phyloP scores from a whole-genome alignment of 2,329 filamentous ascomycete species.

The Raffaelea deltoideospora region DNA sequence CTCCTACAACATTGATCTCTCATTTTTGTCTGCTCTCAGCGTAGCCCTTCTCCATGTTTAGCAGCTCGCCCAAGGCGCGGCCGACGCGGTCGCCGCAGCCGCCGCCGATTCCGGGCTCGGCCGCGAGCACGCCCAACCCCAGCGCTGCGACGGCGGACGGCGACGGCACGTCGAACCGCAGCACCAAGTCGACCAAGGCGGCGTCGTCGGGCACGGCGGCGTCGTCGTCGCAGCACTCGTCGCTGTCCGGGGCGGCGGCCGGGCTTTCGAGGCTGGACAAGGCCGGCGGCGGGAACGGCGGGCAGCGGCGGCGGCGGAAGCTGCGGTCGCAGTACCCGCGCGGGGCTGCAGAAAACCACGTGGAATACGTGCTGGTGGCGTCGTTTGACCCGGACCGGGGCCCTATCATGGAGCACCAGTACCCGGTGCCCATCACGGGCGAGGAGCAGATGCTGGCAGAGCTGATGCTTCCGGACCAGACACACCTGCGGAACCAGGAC shows the following conservation, averaged over 20 bases:
- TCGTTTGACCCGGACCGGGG: constrained; percentile 95
- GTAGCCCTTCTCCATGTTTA: constrained; percentile 43
- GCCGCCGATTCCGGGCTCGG: constrained; percentile 15
- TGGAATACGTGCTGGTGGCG: constrained; percentile 95
- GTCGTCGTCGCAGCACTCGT: constrained; percentile 46
- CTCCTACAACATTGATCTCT: too few species aligned
- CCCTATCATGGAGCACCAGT: constrained; percentile 97
- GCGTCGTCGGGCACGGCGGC: constrained; percentile 38
- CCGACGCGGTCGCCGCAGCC: constrained; percentile 41
- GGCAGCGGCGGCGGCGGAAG: constrained; percentile 36
- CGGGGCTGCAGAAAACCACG: constrained; percentile 73
- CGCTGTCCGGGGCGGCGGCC: constrained; percentile 27
- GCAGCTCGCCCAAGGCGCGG: constrained; percentile 23
- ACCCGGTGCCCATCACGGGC: constrained; percentile 83
- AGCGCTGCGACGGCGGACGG: constrained; percentile 25
- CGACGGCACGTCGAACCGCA: constrained; percentile 42
- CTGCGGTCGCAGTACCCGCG: constrained; percentile 62
- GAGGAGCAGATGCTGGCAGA: constrained; percentile 98
- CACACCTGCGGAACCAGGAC: constrained; percentile 85
- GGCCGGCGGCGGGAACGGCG: constrained; percentile 34
- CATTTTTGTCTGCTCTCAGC: too few species aligned
- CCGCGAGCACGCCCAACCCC: background rate
- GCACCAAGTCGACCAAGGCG: constrained; percentile 40
- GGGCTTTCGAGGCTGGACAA: too few species aligned
- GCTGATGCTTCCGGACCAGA: constrained; percentile 95